Base-by-base conservation (phyloP, 768 basidiomycete species). In the Mycena olivaceomarginata region DNA sequence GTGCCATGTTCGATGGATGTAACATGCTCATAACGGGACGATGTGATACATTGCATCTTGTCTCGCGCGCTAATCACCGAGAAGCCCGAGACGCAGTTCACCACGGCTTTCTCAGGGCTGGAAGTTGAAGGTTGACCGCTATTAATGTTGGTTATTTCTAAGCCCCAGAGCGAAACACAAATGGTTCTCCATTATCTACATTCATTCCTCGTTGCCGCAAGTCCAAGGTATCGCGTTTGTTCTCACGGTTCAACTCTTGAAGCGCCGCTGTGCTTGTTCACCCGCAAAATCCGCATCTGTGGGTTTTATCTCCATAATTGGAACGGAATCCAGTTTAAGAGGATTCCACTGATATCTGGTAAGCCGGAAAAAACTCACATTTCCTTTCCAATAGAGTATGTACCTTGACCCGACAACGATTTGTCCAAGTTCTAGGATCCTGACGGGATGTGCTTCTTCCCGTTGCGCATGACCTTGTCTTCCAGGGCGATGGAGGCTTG, bases 321-420 rank as follows among this genome's bases (percentile, higher is more conserved):
- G 59, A 60, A 60, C 25, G 37, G 59, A 60, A 39, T 5, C 59
- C 59, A 20, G 59, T 31, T 37, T 39, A 16, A 60, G 59, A 39
- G 59, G 31, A 60, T 12, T 11, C 59, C 25, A 60, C 11, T 39
- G 25, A 60, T 37, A 60, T 60, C 59, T 60, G 59, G 59, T 60
- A 15, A 60, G 59, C 59, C 59, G 59, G 8, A 60, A 18, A 5
- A 60, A 60, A 60, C 59, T 60, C 59, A 18, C 31, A 60, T 60
- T 60, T 60, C 13, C 59, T 60, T 60, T 60, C 59, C 59, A 60
- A 60, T 39, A 39, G 59, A 39, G 59, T 60, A 60, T 60, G 59
- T 37, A 60, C 31, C 59, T 39, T 60, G 59, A 60, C 20, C 31
- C 31, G 12, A 60, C 59, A 60, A 37, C 31, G 59, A 60, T 60